A percentile compares a stretch with the other conserved stretches of the same genome.
These are phyloP conservation scores for Persicaria maculosa DNA, from an alignment of 148 eudicot genomes.

Conservation along the genomic window DNA sequence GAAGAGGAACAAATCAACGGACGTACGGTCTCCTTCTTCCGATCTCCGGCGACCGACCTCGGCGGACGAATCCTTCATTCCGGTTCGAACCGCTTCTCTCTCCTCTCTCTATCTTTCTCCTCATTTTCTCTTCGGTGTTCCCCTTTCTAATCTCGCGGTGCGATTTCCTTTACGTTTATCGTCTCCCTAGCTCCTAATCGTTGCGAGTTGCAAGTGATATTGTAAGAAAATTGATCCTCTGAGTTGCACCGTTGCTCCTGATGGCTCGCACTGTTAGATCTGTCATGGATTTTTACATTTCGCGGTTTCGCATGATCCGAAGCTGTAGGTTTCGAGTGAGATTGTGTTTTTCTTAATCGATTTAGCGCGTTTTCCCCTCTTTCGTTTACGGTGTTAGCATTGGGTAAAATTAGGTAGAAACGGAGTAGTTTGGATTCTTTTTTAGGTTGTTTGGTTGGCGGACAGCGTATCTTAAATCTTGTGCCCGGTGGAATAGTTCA, in stretches of 20 bases:
- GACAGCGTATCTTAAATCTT: not conserved
- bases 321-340: constrained; percentile 1
- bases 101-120: not conserved
- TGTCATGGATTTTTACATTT: constrained; percentile 1
- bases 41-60: constrained; percentile 1
- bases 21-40: not conserved
- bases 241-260: not conserved
- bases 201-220: not conserved
- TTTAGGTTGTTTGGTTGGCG: not conserved
- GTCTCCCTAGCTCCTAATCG: not conserved
- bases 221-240: not conserved
- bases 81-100: not conserved
- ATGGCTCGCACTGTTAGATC: not conserved
- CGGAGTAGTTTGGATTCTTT: not conserved
- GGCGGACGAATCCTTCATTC: not conserved
- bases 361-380: not conserved
- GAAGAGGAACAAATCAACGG: not conserved
- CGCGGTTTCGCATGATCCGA: not conserved
- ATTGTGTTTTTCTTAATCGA: not conserved
- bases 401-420: not conserved
- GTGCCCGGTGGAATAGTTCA: not conserved
- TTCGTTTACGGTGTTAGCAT: not conserved
- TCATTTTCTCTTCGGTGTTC: not conserved
- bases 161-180: not conserved
- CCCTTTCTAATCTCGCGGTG: not conserved